phyloP scores from a whole-genome alignment of 139 green algal genomes.

The Chlamydomonas sp. region DNA sequence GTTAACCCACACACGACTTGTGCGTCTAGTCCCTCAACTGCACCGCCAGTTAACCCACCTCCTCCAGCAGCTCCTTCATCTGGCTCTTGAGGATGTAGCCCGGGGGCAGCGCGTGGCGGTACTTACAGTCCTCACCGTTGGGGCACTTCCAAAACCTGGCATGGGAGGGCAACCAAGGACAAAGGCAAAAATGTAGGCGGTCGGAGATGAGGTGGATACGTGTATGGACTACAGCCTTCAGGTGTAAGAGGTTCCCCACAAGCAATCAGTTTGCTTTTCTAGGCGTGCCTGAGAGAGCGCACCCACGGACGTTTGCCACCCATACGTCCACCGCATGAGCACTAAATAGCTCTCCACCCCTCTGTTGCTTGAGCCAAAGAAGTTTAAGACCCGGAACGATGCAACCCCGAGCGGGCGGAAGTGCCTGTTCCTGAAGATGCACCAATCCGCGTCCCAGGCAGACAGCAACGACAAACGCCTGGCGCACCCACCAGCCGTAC shows the following conservation, averaged over 20 bases:
- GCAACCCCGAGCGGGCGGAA: not conserved
- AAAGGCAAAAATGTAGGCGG: not conserved
- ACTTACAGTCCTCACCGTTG: constrained; percentile 96
- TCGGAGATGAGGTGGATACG: too few species aligned
- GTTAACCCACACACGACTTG: too few species aligned
- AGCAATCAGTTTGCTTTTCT: too few species aligned
- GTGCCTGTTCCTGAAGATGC: too few species aligned
- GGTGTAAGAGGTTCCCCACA: too few species aligned
- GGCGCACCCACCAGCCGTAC: constrained; percentile 87
- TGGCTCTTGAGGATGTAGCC: constrained; percentile 97
- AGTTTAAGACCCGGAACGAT: too few species aligned
- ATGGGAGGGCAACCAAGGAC: not conserved
- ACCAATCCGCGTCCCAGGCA: not conserved
- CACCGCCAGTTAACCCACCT: constrained; percentile 52
- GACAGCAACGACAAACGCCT: not conserved
- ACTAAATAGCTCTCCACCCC: too few species aligned
- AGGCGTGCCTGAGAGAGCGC: too few species aligned
- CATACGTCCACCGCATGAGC: too few species aligned
- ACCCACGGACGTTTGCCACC: too few species aligned
- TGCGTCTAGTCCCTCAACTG: constrained; percentile 33
- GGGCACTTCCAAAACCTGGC: constrained; percentile 95
- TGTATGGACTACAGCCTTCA: too few species aligned
- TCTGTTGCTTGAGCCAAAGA: too few species aligned
- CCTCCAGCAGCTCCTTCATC: constrained; percentile 88
- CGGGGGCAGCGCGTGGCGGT: constrained; percentile 93